phyloP scores from a whole-genome alignment of 208 protist species.

The Polymyxa betae region DNA sequence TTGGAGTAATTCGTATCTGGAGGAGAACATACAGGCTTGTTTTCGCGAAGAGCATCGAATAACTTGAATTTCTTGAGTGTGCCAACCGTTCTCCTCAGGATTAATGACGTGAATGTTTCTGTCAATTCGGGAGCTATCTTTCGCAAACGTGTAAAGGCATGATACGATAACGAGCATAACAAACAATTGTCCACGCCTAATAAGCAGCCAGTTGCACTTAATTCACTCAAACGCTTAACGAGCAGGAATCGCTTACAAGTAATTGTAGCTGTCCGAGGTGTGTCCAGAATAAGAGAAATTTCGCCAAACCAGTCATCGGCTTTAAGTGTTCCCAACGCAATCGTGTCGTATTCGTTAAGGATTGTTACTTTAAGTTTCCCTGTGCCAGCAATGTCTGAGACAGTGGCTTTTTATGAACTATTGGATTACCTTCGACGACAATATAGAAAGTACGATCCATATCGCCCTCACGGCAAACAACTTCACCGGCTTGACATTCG shows the following conservation, averaged over 20 bases:
- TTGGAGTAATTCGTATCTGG: not conserved
- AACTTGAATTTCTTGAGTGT: constrained; percentile 50
- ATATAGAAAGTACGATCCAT: not conserved
- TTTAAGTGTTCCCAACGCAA: not conserved
- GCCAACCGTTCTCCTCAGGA: constrained; percentile 1
- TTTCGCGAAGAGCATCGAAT: constrained; percentile 27
- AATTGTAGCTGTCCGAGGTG: not conserved
- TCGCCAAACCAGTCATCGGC: constrained; percentile 53
- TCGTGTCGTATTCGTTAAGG: not conserved
- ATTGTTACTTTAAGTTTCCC: constrained; percentile 17
- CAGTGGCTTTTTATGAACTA: not conserved
- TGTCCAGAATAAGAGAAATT: constrained; percentile 41
- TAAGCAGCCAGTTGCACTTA: not conserved
- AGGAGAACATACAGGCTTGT: not conserved
- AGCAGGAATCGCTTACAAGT: constrained; percentile 11
- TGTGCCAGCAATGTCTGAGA: not conserved
- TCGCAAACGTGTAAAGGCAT: not conserved
- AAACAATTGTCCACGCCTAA: not conserved
- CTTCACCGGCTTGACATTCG: not conserved
- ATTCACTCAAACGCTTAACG: not conserved
- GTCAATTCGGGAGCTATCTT: constrained; percentile 40
- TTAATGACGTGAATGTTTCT: constrained; percentile 18
- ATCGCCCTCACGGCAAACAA: constrained; percentile 38
- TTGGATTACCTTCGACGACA: not conserved
- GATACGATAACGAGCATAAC: not conserved